Evolutionary conservation across 2,329 filamentous ascomycete genomes (phyloP).

Genomic region (Aspergillus texensis): DNA sequence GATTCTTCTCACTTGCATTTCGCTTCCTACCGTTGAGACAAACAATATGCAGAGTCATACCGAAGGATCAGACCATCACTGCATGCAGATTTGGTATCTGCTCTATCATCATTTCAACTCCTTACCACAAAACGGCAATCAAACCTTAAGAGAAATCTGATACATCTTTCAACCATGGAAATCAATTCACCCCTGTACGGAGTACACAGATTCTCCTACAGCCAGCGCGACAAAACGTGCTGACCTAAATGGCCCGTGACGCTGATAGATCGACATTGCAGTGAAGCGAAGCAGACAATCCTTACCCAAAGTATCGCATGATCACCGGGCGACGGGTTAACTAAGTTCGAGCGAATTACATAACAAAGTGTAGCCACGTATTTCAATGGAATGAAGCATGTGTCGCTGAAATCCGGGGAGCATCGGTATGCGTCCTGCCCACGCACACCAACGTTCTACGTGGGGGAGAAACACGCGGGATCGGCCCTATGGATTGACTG

Average conservation of each 20-base stretch:
- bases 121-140: neutral
- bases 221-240: neutral
- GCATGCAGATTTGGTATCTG: constrained; percentile 2
- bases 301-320: constrained; percentile 12
- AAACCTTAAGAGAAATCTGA: constrained; percentile 1
- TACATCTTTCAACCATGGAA: neutral
- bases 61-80: constrained; percentile 3
- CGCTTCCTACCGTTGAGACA: neutral
- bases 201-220: neutral
- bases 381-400: neutral
- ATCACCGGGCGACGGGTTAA: constrained; percentile 6
- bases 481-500: neutral
- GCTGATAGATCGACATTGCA: constrained; percentile 19
- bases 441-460: constrained; percentile 3
- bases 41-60: neutral
- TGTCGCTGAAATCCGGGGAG: constrained; percentile 15
- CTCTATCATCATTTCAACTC: neutral
- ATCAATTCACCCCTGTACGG: neutral
- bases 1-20: neutral
- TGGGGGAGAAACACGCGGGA: constrained; percentile 14
- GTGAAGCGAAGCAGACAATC: constrained; percentile 12
- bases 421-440: constrained; percentile 18
- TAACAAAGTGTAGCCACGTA: constrained; percentile 7
- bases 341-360: constrained; percentile 7
- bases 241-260: constrained; percentile 9